phyloP scores from a whole-genome alignment of 306 rosid species.

The Rubus idaeus region DNA sequence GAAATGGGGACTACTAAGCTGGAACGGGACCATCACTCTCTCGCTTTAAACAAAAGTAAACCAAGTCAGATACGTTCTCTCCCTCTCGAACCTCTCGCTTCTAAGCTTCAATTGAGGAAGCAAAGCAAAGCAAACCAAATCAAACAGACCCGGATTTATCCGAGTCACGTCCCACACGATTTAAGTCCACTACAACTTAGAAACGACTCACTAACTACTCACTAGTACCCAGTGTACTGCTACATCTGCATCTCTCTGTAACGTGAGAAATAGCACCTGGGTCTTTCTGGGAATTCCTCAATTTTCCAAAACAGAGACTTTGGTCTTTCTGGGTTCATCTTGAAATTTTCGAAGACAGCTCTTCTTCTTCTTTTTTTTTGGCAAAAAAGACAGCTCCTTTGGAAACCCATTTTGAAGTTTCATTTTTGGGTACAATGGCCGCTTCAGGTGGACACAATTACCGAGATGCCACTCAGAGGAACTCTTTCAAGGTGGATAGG shows the following conservation, averaged over 20 bases:
- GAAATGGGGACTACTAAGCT: constrained; percentile 27
- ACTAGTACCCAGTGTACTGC: background rate
- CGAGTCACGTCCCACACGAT: constrained; percentile 52
- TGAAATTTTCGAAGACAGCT: background rate
- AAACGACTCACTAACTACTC: background rate
- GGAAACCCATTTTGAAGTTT: constrained; percentile 14
- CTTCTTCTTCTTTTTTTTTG: too few relatives aligned
- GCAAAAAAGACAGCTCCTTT: background rate
- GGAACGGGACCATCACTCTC: constrained; percentile 11
- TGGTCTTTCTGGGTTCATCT: constrained; percentile 16
- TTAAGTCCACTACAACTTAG: constrained; percentile 28
- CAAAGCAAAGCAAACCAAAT: constrained; percentile 4
- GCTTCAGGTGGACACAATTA: constrained; percentile 46
- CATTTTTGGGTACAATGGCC: constrained; percentile 52
- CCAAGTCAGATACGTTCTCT: constrained; percentile 20
- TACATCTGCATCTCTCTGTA: background rate
- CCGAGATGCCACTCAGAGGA: constrained; percentile 59
- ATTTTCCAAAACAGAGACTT: constrained; percentile 11
- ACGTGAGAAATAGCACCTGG: background rate
- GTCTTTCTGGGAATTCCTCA: constrained; percentile 16
- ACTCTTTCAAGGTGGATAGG: constrained; percentile 56
- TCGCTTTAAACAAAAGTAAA: background rate
- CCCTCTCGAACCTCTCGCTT: background rate
- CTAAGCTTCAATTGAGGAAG: constrained; percentile 22
- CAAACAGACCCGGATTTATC: constrained; percentile 33